Conservation (phyloP, 768 basidiomycete species). For the Termitomyces sp. region DNA sequence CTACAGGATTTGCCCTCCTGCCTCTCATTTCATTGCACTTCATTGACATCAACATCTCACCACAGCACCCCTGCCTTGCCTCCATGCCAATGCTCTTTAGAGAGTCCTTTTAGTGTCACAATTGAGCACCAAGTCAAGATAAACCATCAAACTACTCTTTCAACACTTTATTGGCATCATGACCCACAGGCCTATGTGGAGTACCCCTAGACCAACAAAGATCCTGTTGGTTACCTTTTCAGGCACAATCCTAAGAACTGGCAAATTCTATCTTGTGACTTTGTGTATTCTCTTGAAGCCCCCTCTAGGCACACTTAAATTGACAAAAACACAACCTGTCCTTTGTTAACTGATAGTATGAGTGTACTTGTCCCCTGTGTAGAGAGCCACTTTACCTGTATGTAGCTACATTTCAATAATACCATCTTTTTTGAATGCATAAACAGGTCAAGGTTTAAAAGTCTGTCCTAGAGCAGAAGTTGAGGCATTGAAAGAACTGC, state of each 20-base stretch:
- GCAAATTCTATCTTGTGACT: constrained; percentile 7
- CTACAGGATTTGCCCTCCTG: too few species aligned
- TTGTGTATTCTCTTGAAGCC: constrained; percentile 13
- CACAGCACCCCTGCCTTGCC: too few species aligned
- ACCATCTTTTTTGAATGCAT: neutral
- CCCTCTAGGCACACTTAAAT: constrained; percentile 5
- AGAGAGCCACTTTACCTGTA: constrained; percentile 15
- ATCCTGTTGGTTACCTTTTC: constrained; percentile 14
- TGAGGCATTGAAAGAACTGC: neutral
- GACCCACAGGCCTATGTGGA: constrained; percentile 8
- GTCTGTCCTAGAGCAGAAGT: constrained; percentile 12
- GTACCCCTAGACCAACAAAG: constrained; percentile 12
- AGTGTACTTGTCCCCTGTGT: constrained; percentile 9
- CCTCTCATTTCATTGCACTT: too few species aligned
- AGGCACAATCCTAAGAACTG: constrained; percentile 9
- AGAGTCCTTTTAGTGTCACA: neutral
- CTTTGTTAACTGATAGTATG: constrained; percentile 4
- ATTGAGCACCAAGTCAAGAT: neutral
- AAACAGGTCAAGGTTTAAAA: constrained; percentile 16
- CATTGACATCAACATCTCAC: too few species aligned
- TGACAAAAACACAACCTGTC: neutral
- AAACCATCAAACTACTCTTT: constrained; percentile 11
- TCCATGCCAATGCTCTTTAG: too few species aligned
- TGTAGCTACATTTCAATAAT: neutral
- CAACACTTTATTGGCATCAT: constrained; percentile 7